Conservation (phyloP, 106 monocot genomes). For the Hemerocallis citrina region DNA sequence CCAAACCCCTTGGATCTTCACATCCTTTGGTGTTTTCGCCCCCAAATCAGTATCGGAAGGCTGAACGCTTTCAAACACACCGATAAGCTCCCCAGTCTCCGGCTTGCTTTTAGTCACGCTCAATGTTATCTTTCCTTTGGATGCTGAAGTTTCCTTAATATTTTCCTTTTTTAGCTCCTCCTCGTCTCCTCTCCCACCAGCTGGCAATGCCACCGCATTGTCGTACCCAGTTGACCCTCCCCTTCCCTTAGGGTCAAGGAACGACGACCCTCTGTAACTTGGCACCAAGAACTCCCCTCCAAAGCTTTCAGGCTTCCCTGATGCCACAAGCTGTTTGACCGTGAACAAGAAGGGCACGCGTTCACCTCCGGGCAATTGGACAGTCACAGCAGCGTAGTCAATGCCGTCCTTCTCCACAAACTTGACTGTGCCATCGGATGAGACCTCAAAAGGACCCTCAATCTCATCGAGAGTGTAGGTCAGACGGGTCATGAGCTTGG, state of each 20-base stretch:
- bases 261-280: slow-evolving; percentile 91
- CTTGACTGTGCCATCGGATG: slow-evolving; percentile 63
- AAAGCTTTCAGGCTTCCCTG: slow-evolving; percentile 85
- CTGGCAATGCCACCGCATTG: slow-evolving; percentile 85
- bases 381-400: slow-evolving; percentile 96
- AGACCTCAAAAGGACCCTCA: slow-evolving; percentile 89
- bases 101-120: slow-evolving; percentile 80
- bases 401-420: slow-evolving; percentile 97
- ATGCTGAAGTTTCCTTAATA: slow-evolving; percentile 59
- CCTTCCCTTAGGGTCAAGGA: slow-evolving; percentile 93
- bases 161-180: slow-evolving; percentile 95
- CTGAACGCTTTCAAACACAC: slow-evolving; percentile 96
- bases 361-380: slow-evolving; percentile 93
- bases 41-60: slow-evolving; percentile 95
- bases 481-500: slow-evolving; percentile 97
- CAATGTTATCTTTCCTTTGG: slow-evolving; percentile 67
- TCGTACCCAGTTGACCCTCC: slow-evolving; percentile 97
- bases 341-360: slow-evolving; percentile 95
- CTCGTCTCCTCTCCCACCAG: slow-evolving; percentile 95
- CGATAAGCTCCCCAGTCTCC: slow-evolving; percentile 88
- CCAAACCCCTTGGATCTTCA: slow-evolving; percentile 95
- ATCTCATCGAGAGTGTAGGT: slow-evolving; percentile 99
- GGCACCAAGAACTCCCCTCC: slow-evolving; percentile 79
- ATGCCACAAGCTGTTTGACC: slow-evolving; percentile 86
- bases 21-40: slow-evolving; percentile 87